Evolutionary conservation across 176 grass and related monocot species (phyloP).

Genomic region (Miscanthus lutarioriparius): DNA sequence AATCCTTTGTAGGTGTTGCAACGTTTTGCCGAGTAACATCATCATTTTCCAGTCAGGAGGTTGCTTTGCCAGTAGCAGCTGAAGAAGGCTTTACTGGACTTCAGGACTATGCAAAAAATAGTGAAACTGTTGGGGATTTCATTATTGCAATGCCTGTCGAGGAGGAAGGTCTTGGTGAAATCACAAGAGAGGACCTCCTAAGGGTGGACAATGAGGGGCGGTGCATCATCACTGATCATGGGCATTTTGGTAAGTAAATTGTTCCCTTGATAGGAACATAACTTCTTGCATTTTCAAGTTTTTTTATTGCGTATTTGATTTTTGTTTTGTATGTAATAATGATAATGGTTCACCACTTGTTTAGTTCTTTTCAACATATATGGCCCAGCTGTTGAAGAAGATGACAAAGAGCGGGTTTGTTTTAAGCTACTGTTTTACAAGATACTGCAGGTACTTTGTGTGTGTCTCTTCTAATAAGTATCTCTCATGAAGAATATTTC

Average conservation of each 20-base stretch:
- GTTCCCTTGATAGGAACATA: not conserved
- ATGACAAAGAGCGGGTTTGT: constrained; percentile 68
- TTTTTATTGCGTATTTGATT: constrained; percentile 18
- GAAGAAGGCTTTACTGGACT: constrained; percentile 92
- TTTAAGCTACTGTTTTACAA: constrained; percentile 96
- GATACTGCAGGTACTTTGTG: constrained; percentile 70
- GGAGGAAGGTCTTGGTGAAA: constrained; percentile 61
- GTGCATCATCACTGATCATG: constrained; percentile 89
- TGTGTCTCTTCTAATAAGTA: constrained; percentile 15
- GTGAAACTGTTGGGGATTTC: constrained; percentile 49
- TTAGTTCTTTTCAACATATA: constrained; percentile 97
- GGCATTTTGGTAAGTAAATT: constrained; percentile 74
- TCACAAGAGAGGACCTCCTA: constrained; percentile 69
- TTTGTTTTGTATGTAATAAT: constrained; percentile 23
- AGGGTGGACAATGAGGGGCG: constrained; percentile 87
- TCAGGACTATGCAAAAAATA: constrained; percentile 52
- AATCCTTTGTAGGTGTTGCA: constrained; percentile 64
- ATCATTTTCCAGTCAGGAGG: constrained; percentile 78
- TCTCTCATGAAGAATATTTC: not conserved
- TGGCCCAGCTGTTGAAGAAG: constrained; percentile 76
- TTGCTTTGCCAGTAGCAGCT: constrained; percentile 77
- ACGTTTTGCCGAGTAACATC: constrained; percentile 90
- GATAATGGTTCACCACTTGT: constrained; percentile 23
- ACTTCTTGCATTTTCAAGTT: not conserved
- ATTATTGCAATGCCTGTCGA: constrained; percentile 44